A percentile compares a stretch with the other conserved stretches of the same genome.
Evolutionary conservation across 768 basidiomycete genomes (phyloP).

Genomic region (Hirschioporus abietinus): DNA sequence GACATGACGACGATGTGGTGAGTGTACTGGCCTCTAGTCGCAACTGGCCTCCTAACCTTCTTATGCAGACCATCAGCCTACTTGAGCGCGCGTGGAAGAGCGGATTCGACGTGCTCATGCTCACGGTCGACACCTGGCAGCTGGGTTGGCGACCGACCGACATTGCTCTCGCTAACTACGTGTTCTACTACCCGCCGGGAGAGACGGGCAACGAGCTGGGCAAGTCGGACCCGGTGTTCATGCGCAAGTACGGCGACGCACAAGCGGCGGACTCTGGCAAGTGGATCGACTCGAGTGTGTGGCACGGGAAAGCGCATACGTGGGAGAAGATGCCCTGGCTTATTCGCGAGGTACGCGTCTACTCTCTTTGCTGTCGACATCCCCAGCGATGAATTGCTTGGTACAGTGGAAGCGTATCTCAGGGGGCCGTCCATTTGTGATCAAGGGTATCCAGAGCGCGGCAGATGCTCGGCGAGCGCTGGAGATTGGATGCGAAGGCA

Average conservation of each 20-base stretch:
- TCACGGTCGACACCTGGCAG: conserved; percentile 48
- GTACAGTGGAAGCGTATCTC: conserved; percentile 43
- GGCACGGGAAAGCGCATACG: conserved; percentile 47
- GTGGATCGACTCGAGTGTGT: conserved; percentile 43
- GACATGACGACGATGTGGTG: conserved; percentile 47
- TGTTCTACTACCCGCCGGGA: conserved; percentile 16
- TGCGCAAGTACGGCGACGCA: conserved; percentile 39
- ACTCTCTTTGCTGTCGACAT: no score
- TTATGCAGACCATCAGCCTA: conserved; percentile 35
- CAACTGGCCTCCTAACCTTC: neutral
- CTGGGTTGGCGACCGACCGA: conserved; percentile 45
- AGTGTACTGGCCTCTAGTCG: conserved; percentile 10
- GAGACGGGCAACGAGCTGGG: conserved; percentile 43
- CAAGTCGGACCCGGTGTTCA: conserved; percentile 44
- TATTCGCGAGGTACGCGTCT: conserved; percentile 32
- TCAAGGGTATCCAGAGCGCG: conserved; percentile 49
- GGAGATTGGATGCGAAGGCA: conserved; percentile 44
- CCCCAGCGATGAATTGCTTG: neutral
- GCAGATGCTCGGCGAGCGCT: conserved; percentile 43
- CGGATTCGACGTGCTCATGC: conserved; percentile 43
- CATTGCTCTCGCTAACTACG: conserved; percentile 46
- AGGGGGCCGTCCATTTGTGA: conserved; percentile 42
- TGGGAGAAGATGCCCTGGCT: conserved; percentile 50
- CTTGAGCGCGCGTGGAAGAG: conserved; percentile 40
- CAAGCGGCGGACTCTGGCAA: conserved; percentile 36